phyloP scores from a whole-genome alignment of 2,329 filamentous ascomycete genomes.

The Xylariaceae sp. region DNA sequence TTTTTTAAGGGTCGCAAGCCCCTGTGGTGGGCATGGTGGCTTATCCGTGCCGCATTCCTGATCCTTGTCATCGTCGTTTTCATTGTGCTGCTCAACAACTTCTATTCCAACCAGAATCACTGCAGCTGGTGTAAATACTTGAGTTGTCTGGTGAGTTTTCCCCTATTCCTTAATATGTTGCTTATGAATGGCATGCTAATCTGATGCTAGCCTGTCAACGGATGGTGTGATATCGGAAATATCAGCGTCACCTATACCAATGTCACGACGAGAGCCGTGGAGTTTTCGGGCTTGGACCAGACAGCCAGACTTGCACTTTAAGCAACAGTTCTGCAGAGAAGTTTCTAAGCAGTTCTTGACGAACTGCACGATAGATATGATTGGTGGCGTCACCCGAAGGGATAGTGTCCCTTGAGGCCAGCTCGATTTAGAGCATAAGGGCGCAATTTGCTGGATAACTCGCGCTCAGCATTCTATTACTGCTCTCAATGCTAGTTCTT shows the following conservation, averaged over 20 bases:
- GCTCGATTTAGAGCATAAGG: not conserved
- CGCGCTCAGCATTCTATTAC: conserved; percentile 5
- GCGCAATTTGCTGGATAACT: not conserved
- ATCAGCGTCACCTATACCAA: conserved; percentile 22
- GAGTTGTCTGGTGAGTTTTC: conserved; percentile 75
- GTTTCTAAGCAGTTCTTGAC: conserved; percentile 4
- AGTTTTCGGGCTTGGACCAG: conserved; percentile 20
- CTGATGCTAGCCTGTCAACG: conserved; percentile 28
- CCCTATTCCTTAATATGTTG: not conserved
- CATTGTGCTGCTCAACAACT: conserved; percentile 82
- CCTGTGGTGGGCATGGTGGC: conserved; percentile 97
- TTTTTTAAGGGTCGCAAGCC: conserved; percentile 93
- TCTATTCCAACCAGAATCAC: conserved; percentile 70
- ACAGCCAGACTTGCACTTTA: conserved; percentile 15
- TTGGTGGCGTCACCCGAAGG: not conserved
- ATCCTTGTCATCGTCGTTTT: conserved; percentile 80
- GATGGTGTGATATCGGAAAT: conserved; percentile 32
- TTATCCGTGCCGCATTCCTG: conserved; percentile 72
- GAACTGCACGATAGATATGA: conserved; percentile 15
- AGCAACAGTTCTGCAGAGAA: not conserved
- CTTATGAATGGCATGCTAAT: conserved; percentile 6
- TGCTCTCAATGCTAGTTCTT: not conserved
- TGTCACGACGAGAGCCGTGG: conserved; percentile 17
- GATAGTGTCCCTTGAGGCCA: not conserved
- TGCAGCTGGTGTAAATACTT: conserved; percentile 95